Conservation (phyloP, 768 basidiomycete genomes). For the Cystofilobasidium capitatum region DNA sequence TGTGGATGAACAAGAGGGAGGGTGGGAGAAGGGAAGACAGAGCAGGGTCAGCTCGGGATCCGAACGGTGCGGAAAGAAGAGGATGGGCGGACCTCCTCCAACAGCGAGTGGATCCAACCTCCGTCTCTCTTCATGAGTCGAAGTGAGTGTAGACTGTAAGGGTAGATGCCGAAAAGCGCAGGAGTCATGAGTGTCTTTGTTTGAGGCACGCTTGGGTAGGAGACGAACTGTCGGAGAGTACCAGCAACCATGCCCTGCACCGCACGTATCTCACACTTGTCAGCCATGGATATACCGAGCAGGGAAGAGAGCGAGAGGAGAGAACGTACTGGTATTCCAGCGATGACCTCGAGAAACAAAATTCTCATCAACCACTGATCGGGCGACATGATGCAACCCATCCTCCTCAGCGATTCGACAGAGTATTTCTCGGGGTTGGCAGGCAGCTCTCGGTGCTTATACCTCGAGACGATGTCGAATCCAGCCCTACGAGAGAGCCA, state of each 20-base stretch:
- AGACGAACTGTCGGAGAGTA: constrained; percentile 64
- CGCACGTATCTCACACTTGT: too few relatives aligned
- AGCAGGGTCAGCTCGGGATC: neutral
- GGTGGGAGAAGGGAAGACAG: neutral
- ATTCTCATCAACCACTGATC: constrained; percentile 9
- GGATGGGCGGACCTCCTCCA: constrained; percentile 48
- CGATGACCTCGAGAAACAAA: constrained; percentile 62
- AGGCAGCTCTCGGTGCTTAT: neutral
- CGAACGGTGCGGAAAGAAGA: neutral
- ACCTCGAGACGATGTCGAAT: neutral
- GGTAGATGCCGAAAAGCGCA: too few relatives aligned
- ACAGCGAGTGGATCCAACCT: constrained; percentile 81
- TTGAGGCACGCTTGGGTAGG: too few relatives aligned
- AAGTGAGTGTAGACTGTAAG: constrained; percentile 72
- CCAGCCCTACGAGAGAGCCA: neutral
- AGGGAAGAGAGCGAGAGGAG: constrained; percentile 46
- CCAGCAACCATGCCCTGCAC: constrained; percentile 36
- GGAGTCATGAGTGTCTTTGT: too few relatives aligned
- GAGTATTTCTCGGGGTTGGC: neutral
- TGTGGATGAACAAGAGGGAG: constrained; percentile 34
- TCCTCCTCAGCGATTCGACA: neutral
- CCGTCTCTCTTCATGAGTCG: constrained; percentile 59
- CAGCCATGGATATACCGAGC: neutral
- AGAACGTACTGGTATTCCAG: constrained; percentile 86
- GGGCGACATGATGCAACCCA: neutral